phyloP scores from a whole-genome alignment of 2,329 filamentous ascomycete genomes.

The Pseudogymnoascus sp. region DNA sequence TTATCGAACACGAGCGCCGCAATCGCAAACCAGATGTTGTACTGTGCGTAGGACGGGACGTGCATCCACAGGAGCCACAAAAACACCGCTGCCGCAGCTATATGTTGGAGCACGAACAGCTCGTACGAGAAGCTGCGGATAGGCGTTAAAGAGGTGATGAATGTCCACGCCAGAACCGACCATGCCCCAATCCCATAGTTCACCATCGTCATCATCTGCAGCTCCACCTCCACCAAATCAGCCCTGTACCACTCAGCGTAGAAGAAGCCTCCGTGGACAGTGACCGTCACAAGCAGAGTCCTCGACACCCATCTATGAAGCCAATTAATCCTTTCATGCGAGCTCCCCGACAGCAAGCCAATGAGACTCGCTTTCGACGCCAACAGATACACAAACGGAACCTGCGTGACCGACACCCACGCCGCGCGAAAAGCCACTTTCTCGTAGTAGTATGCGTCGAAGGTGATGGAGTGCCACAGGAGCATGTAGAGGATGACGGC shows the following conservation, averaged over 20 bases:
- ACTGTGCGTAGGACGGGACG: slow-evolving; percentile 48
- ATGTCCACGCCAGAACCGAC: slow-evolving; percentile 57
- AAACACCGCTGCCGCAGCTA: slow-evolving; percentile 51
- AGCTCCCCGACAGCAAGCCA: slow-evolving; percentile 51
- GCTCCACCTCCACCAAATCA: slow-evolving; percentile 48
- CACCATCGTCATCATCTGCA: slow-evolving; percentile 54
- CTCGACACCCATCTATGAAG: slow-evolving; percentile 64
- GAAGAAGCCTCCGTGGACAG: slow-evolving; percentile 63
- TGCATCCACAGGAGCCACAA: slow-evolving; percentile 56
- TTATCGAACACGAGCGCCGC: slow-evolving; percentile 51
- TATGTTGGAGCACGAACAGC: slow-evolving; percentile 60
- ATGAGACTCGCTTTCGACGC: slow-evolving; percentile 51
- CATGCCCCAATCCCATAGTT: slow-evolving; percentile 60
- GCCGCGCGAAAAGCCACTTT: slow-evolving; percentile 59
- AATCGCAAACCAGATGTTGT: slow-evolving; percentile 59
- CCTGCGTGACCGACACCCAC: slow-evolving; percentile 56
- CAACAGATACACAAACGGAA: slow-evolving; percentile 55
- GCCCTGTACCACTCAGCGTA: slow-evolving; percentile 53
- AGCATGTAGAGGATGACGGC: slow-evolving; percentile 50
- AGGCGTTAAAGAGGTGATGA: slow-evolving; percentile 53
- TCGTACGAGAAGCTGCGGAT: slow-evolving; percentile 60
- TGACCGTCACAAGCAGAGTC: slow-evolving; percentile 58
- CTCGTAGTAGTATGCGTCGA: slow-evolving; percentile 52
- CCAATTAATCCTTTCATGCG: slow-evolving; percentile 65
- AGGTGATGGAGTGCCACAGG: slow-evolving; percentile 37